Conservation (phyloP, 345 rosid species). For the Citrus inodora region DNA sequence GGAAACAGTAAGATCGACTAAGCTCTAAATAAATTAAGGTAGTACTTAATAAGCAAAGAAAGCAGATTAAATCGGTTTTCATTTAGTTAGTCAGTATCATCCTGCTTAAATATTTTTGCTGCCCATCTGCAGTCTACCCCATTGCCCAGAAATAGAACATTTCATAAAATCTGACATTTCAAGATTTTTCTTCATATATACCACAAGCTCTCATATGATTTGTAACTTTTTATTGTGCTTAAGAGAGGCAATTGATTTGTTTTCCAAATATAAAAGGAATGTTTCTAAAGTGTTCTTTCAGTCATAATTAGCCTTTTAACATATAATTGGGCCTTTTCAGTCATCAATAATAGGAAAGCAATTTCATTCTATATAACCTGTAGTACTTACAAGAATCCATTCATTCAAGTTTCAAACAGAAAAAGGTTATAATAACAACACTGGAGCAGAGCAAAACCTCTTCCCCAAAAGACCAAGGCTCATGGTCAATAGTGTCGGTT, state of each 20-base stretch:
- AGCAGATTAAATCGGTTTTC: neutral
- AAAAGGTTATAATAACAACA: neutral
- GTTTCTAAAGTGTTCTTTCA: neutral
- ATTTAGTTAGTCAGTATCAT: too few relatives aligned
- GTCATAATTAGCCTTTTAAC: neutral
- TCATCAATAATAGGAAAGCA: neutral
- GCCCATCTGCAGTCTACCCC: neutral
- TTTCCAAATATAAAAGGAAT: neutral
- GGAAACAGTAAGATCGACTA: neutral
- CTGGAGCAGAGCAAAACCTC: slow-evolving; percentile 49
- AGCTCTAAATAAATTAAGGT: neutral
- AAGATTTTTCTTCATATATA: neutral
- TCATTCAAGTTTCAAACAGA: neutral
- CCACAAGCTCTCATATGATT: neutral
- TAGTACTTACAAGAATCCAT: neutral
- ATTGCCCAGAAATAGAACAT: neutral
- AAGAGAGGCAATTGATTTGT: neutral
- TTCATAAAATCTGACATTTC: neutral
- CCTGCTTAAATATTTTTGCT: neutral
- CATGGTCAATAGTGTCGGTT: slow-evolving; percentile 64
- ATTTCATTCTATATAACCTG: neutral
- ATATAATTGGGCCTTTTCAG: neutral
- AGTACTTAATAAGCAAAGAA: neutral
- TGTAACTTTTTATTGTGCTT: neutral
- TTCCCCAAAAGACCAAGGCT: slow-evolving; percentile 96